Evolutionary conservation across 108 stramenopile species (phyloP).

Genomic region (Nannochloropsis oceanica): DNA sequence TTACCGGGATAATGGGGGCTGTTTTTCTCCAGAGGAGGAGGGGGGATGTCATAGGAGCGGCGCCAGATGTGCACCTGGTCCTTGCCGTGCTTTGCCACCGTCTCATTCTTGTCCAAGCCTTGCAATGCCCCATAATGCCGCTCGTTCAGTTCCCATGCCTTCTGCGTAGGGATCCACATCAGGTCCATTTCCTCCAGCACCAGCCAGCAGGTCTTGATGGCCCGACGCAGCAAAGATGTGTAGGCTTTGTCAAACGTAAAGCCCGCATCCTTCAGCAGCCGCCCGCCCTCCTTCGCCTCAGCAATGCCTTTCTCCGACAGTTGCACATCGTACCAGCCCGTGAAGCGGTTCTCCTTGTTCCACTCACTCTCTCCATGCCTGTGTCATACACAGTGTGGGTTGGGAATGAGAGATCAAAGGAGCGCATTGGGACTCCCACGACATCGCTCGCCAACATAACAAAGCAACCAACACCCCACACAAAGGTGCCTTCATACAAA

Average conservation of each 20-base stretch:
- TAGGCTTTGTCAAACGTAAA: conserved; percentile 47
- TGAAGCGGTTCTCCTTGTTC: conserved; percentile 42
- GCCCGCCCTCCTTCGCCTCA: conserved; percentile 29
- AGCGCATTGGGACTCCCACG: background rate
- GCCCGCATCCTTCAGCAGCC: conserved; percentile 13
- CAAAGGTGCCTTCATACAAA: background rate
- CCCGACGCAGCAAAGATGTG: conserved; percentile 68
- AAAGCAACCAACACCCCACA: no score
- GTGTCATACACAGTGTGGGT: background rate
- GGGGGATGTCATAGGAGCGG: conserved; percentile 72
- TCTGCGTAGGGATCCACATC: conserved; percentile 51
- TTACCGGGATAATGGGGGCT: conserved; percentile 61
- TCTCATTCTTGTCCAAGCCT: conserved; percentile 81
- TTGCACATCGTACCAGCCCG: conserved; percentile 40
- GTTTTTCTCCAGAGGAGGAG: conserved; percentile 50
- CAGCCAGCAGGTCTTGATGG: conserved; percentile 65
- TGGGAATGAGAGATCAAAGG: no score
- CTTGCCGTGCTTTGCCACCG: conserved; percentile 76
- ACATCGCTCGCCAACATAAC: background rate
- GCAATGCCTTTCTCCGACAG: conserved; percentile 21
- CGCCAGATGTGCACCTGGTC: conserved; percentile 69
- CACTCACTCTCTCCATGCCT: conserved; percentile 40
- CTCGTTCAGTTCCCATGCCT: conserved; percentile 78
- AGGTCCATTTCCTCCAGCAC: conserved; percentile 61
- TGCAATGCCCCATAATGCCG: conserved; percentile 69